Percentiles rank a stretch among this genome's conserved stretches.
phyloP scores from a whole-genome alignment of 1,284 basidiomycete genomes.

The Ustilago shanxiensis region DNA sequence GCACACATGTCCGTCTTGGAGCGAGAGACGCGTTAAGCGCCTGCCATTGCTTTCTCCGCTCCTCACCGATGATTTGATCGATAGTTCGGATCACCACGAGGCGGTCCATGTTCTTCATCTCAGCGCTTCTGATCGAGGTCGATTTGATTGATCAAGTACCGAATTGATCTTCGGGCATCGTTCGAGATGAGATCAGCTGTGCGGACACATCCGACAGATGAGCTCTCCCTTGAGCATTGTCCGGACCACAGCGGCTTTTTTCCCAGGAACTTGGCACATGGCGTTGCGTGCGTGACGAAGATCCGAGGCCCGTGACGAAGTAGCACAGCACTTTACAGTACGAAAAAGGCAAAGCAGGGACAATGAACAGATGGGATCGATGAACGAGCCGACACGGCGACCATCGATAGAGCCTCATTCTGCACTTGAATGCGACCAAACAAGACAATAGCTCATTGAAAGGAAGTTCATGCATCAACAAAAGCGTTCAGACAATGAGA shows the following conservation, averaged over 20 bases:
- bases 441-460: background rate
- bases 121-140: background rate
- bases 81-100: background rate
- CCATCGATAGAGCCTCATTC: background rate
- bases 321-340: no score
- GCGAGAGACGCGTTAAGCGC: background rate
- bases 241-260: background rate
- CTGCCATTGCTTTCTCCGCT: background rate
- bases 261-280: background rate
- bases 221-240: background rate
- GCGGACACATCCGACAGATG: background rate
- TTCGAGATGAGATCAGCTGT: background rate
- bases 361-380: no score
- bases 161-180: no score
- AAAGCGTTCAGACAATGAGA: background rate
- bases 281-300: background rate
- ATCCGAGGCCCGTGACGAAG: no score
- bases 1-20: background rate
- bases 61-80: constrained; percentile 1
- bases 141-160: no score
- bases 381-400: background rate
- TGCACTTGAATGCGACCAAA: no score
- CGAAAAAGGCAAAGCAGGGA: no score
- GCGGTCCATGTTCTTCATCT: background rate
- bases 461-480: background rate